phyloP scores from a whole-genome alignment of 371 early-diverging fungal genomes.

The Thermomucor indicae-seudaticae region DNA sequence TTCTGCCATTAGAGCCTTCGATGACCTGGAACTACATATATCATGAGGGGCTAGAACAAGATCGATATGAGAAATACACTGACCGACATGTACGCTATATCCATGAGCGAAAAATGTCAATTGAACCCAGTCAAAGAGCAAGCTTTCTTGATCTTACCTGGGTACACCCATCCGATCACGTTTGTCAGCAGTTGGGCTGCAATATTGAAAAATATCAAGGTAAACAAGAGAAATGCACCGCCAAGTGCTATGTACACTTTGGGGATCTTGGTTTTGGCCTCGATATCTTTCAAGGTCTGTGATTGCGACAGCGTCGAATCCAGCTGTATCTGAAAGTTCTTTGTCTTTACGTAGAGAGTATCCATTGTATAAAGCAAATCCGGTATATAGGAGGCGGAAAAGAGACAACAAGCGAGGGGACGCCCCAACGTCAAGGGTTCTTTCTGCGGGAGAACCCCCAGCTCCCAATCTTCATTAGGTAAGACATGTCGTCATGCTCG shows the following conservation, averaged over 20 bases:
- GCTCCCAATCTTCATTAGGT: too few relatives aligned
- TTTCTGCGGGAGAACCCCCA: too few relatives aligned
- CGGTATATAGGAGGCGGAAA: not conserved
- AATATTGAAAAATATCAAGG: conserved; percentile 87
- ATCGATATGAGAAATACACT: not conserved
- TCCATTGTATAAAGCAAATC: not conserved
- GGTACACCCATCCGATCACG: conserved; percentile 85
- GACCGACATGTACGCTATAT: conserved; percentile 11
- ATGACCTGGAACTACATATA: conserved; percentile 58
- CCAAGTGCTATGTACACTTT: conserved; percentile 81
- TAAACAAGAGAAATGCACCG: conserved; percentile 46
- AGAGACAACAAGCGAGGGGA: too few relatives aligned
- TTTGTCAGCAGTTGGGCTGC: conserved; percentile 78
- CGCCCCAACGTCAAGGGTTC: too few relatives aligned
- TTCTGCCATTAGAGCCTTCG: conserved; percentile 62
- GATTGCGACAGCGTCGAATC: conserved; percentile 12
- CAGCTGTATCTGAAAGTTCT: conserved; percentile 5
- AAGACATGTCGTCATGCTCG: too few relatives aligned
- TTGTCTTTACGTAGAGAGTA: conserved; percentile 7
- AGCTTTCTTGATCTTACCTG: conserved; percentile 40
- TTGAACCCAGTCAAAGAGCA: not conserved
- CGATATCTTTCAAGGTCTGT: conserved; percentile 6
- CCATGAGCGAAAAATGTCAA: not conserved
- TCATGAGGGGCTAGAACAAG: not conserved
- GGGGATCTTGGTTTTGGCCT: conserved; percentile 45